These are phyloP conservation scores for Schoenoplectus triqueter DNA, from an alignment of 202 grass and related monocot species.

Conservation along the genomic window DNA sequence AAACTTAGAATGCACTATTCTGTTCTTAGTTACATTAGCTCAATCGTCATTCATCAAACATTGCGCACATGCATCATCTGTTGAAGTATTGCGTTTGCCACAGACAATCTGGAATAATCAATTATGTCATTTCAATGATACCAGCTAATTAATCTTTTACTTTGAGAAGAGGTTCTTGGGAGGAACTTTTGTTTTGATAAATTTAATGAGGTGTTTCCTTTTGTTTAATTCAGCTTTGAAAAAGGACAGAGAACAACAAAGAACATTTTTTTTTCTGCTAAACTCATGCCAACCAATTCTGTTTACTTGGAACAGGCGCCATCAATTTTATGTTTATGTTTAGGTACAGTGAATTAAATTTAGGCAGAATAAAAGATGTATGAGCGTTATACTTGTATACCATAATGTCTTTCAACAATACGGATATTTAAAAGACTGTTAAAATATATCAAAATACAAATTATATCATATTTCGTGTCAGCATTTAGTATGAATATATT, in stretches of 20 bases:
- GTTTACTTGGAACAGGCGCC: neutral
- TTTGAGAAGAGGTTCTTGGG: neutral
- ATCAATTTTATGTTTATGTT: conserved; percentile 16
- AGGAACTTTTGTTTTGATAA: conserved; percentile 14
- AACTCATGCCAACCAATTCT: neutral
- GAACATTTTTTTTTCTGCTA: neutral
- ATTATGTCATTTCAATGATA: neutral
- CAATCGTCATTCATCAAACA: neutral
- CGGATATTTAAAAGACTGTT: neutral
- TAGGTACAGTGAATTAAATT: neutral
- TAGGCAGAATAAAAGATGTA: neutral
- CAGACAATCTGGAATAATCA: neutral
- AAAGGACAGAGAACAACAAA: neutral
- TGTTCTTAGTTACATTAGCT: too few species aligned
- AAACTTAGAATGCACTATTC: too few species aligned
- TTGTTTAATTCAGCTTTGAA: neutral
- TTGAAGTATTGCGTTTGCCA: neutral
- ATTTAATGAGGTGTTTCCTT: conserved; percentile 21
- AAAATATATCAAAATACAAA: neutral
- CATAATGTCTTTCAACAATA: neutral
- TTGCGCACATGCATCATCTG: neutral
- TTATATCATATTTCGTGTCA: neutral
- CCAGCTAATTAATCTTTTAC: conserved; percentile 14
- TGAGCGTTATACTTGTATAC: neutral
- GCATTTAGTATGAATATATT: neutral